Evolutionary conservation across 805 yeast genomes (phyloP), one percentile per base, ranked within the genome.

Genomic region (Ogataea pini): DNA sequence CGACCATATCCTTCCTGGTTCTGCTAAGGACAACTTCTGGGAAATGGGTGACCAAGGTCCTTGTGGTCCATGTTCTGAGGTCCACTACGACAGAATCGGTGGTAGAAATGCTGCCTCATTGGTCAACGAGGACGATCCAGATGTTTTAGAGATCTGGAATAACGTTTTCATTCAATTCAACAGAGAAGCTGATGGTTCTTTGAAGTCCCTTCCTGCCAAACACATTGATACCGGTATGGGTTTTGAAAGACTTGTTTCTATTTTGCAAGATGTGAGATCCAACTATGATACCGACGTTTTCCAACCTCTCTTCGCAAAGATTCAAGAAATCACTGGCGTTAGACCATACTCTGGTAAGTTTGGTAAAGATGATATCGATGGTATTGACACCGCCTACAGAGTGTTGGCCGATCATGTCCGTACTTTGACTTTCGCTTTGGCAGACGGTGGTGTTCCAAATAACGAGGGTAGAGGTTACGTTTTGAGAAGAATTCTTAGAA

Each of bases 11-110:
- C 75, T 94, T 57, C 96, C 97, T 17, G 99, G 99, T 49, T 74
- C 83, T 58, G 87, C 84, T 46, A 75, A 83, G 64, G 99, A 94
- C 69, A 94, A 94, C 73, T 94, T 94, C 72, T 94, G 99, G 99
- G 99, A 94, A 76, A 94, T 94, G 99, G 99, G 99, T 62, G 99
- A 95, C 65, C 98, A 92, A 75, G 99, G 99, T 58, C 99, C 99
- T 42, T 94, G 99, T 76, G 99, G 99, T 54, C 99, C 99, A 44
- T 95, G 99, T 73, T 86, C 96, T 19, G 99, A 94, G 72, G 80
- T 94, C 59, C 99, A 94, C 71, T 94, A 89, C 69, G 99, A 94
- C 71, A 84, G 99, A 72, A 90, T 94, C 56, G 99, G 99, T 57
- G 97, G 98, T 50, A 85, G 99, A 76, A 92, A 94, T 64, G 99